Conservation (phyloP, 805 yeast species). For the Cyberlindnera mississippiensis region DNA sequence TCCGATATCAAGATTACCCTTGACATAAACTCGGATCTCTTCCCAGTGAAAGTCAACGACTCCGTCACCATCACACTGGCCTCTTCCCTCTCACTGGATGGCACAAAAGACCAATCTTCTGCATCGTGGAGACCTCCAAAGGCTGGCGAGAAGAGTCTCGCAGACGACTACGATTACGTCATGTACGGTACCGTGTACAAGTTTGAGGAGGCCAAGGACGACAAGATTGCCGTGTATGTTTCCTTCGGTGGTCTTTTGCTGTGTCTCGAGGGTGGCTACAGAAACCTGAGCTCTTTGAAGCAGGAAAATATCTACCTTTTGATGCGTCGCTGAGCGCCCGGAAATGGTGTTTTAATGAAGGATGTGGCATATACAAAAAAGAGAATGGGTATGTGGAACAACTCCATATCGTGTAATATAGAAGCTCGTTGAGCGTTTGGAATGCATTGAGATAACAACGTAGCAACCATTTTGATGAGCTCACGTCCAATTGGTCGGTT, state of each 20-base stretch:
- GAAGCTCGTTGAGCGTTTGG: neutral
- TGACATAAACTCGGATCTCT: conserved; percentile 88
- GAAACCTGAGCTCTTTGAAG: conserved; percentile 81
- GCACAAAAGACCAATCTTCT: conserved; percentile 39
- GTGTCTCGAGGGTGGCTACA: conserved; percentile 93
- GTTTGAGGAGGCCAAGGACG: conserved; percentile 79
- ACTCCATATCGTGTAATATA: conserved; percentile 3
- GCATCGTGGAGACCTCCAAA: conserved; percentile 57
- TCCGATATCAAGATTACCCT: conserved; percentile 76
- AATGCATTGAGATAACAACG: too few relatives aligned
- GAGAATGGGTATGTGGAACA: neutral
- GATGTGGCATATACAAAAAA: neutral
- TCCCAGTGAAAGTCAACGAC: conserved; percentile 75
- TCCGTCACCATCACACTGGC: conserved; percentile 85
- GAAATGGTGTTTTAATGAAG: neutral
- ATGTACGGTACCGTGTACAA: conserved; percentile 98
- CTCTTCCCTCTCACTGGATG: conserved; percentile 59
- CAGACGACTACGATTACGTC: conserved; percentile 96
- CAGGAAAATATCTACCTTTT: conserved; percentile 91
- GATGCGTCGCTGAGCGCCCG: conserved; percentile 51
- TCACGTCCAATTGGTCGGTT: too few relatives aligned
- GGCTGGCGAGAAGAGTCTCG: conserved; percentile 77
- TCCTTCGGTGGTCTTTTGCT: conserved; percentile 94
- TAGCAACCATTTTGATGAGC: too few relatives aligned
- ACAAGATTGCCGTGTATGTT: conserved; percentile 72